A percentile compares a stretch with the other conserved stretches of the same genome.
phyloP scores from a whole-genome alignment of 345 rosid species.

The Euphorbia tirucalli region DNA sequence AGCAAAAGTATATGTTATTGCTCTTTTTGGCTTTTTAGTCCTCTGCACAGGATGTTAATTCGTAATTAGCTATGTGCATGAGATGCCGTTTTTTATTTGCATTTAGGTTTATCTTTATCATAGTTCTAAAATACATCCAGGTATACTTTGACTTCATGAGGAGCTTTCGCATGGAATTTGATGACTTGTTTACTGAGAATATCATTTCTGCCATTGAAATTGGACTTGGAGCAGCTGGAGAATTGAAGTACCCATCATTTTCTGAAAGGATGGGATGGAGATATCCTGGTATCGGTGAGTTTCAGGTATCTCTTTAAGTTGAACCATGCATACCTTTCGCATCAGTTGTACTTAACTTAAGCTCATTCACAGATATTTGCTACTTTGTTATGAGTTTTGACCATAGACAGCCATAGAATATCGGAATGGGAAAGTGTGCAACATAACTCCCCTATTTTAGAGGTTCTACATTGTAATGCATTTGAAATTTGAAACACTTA shows the following conservation, averaged over 20 bases:
- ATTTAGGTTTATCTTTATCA: constrained; percentile 9
- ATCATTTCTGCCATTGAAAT: constrained; percentile 71
- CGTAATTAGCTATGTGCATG: not conserved
- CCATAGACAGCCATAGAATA: not conserved
- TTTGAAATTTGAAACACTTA: constrained; percentile 1
- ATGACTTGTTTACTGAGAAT: constrained; percentile 70
- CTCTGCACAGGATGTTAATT: not conserved
- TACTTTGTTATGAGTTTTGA: not conserved
- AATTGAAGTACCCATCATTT: constrained; percentile 82
- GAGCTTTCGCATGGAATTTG: constrained; percentile 89
- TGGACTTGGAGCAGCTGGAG: constrained; percentile 92
- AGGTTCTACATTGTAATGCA: not conserved
- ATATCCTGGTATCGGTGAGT: constrained; percentile 96
- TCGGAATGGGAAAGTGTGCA: not conserved
- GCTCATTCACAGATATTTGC: not conserved
- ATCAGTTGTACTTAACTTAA: not conserved
- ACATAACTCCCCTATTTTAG: too few species aligned
- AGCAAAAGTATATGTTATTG: not conserved
- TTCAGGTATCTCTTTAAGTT: constrained; percentile 71
- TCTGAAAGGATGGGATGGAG: constrained; percentile 89
- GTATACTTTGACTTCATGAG: constrained; percentile 98
- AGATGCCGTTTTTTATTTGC: not conserved
- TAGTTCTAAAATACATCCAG: constrained; percentile 34
- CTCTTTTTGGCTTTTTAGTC: not conserved
- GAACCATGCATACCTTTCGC: not conserved